phyloP scores from a whole-genome alignment of 169 alveolate species.

The Eimeria necatrix region DNA sequence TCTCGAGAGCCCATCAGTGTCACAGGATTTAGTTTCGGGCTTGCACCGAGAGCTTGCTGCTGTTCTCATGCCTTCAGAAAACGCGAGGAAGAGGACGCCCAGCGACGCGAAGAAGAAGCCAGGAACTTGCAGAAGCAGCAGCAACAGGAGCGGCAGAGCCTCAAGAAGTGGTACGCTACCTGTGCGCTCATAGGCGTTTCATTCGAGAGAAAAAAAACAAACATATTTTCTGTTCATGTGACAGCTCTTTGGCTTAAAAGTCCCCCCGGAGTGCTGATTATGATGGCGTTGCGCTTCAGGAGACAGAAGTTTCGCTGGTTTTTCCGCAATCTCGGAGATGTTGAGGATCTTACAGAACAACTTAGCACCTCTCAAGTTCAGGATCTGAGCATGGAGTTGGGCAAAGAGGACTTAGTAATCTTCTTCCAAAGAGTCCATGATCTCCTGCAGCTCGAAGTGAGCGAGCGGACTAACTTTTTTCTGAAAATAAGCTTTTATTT shows the following conservation, averaged over 20 bases:
- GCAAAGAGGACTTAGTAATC: neutral
- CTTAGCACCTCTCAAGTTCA: neutral
- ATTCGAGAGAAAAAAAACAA: neutral
- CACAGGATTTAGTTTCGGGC: neutral
- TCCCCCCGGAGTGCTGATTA: neutral
- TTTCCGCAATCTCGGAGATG: neutral
- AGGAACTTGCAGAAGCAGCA: slow-evolving; percentile 78
- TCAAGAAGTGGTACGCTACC: slow-evolving; percentile 28
- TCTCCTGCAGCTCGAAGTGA: neutral
- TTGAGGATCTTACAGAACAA: neutral
- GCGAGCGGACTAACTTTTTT: neutral
- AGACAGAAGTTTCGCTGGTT: slow-evolving; percentile 50
- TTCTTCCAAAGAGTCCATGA: neutral
- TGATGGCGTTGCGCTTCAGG: slow-evolving; percentile 9
- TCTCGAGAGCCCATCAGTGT: neutral
- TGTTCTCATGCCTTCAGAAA: slow-evolving; percentile 71
- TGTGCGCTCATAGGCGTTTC: neutral
- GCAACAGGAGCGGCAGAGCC: slow-evolving; percentile 72
- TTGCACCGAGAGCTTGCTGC: neutral
- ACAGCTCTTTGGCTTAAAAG: neutral
- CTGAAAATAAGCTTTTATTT: neutral
- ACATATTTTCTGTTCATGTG: neutral
- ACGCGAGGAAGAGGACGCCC: slow-evolving; percentile 81
- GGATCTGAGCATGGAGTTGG: neutral
- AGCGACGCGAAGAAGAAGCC: slow-evolving; percentile 66